Conservation (phyloP, 345 rosid species). For the Lepidium africanum region DNA sequence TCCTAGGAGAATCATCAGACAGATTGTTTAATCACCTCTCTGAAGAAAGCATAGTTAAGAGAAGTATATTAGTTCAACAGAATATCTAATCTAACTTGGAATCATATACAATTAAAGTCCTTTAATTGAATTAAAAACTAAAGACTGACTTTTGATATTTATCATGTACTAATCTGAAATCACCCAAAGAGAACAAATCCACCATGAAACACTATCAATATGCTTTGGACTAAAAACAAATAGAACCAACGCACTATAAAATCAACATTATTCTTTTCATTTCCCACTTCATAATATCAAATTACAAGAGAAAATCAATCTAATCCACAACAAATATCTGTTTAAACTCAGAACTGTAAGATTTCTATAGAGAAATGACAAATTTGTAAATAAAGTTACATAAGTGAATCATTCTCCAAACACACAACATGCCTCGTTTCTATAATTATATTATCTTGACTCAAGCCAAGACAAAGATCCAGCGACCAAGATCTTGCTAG, state of each 20-base stretch:
- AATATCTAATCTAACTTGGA: no score
- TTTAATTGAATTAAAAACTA: not conserved
- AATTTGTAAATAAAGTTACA: constrained; percentile 4
- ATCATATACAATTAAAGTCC: not conserved
- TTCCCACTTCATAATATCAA: not conserved
- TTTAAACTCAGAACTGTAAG: not conserved
- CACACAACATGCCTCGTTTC: not conserved
- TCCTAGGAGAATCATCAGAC: not conserved
- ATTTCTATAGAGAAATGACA: not conserved
- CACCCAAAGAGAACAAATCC: not conserved
- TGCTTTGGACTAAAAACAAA: not conserved
- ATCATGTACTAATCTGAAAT: not conserved
- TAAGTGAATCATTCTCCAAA: not conserved
- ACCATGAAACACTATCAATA: not conserved
- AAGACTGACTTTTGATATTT: not conserved
- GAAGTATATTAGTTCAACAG: not conserved
- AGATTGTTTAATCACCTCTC: not conserved
- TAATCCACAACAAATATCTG: not conserved
- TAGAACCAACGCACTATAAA: not conserved
- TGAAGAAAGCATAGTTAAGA: not conserved
- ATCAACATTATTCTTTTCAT: not conserved
- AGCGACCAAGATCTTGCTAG: constrained; percentile 56
- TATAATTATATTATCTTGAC: constrained; percentile 26
- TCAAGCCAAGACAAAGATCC: constrained; percentile 83
- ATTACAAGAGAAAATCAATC: not conserved